A percentile compares a stretch with the other conserved stretches of the same genome.
These are phyloP conservation scores for Secale cereale DNA, from an alignment of 176 grass and related monocot genomes.

Conservation along the genomic window DNA sequence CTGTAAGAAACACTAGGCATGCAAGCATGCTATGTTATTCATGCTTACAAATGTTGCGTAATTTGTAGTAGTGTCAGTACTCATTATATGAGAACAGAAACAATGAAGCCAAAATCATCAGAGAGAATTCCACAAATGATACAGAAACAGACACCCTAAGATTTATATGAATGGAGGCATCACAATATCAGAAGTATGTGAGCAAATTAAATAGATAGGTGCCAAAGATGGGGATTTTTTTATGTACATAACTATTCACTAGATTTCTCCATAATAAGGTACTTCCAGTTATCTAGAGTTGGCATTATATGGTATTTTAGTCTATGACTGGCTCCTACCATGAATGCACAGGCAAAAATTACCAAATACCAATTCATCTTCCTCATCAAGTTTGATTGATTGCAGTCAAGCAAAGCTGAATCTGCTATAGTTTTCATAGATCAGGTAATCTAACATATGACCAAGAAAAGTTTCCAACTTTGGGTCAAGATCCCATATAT, in stretches of 20 bases:
- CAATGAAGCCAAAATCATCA: background rate
- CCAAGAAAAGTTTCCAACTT: background rate
- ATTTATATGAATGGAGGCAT: background rate
- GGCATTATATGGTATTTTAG: background rate
- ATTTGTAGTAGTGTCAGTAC: background rate
- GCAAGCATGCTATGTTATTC: too few relatives aligned
- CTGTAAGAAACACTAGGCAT: background rate
- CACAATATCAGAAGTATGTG: background rate
- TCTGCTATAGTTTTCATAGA: background rate
- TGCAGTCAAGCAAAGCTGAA: background rate
- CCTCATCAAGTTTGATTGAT: background rate
- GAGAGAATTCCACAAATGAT: background rate
- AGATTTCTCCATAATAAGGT: background rate
- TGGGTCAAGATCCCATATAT: background rate
- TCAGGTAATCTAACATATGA: conserved; percentile 3
- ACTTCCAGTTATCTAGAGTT: background rate
- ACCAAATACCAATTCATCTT: background rate
- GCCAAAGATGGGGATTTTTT: background rate
- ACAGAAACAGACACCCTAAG: background rate
- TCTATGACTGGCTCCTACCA: background rate
- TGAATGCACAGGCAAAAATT: background rate
- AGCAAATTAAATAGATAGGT: background rate
- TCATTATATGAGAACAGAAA: background rate
- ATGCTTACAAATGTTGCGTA: too few relatives aligned
- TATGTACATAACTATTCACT: background rate